phyloP scores from a whole-genome alignment of 2,329 filamentous ascomycete genomes.

The Penicillium aurantiogriseum region DNA sequence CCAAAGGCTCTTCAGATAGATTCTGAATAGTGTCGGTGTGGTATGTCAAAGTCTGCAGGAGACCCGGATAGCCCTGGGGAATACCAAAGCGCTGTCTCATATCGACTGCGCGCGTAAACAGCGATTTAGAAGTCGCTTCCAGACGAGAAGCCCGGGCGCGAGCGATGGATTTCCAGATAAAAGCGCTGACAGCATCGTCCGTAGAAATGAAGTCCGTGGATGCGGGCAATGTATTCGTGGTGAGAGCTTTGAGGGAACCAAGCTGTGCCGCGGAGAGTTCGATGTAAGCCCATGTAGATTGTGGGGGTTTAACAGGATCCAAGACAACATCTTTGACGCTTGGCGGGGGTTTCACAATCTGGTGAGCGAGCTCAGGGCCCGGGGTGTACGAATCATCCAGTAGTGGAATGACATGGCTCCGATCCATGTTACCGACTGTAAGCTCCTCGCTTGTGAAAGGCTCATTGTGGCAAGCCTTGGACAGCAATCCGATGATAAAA shows the following conservation, averaged over 20 bases:
- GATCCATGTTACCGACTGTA: conserved; percentile 41
- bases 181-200: conserved; percentile 53
- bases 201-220: conserved; percentile 48
- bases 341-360: conserved; percentile 30
- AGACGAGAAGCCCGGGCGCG: conserved; percentile 45
- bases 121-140: conserved; percentile 18
- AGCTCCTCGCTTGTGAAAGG: conserved; percentile 49
- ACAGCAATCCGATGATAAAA: conserved; percentile 47
- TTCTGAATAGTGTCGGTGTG: conserved; percentile 32
- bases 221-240: conserved; percentile 13
- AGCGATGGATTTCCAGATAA: conserved; percentile 51
- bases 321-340: background rate
- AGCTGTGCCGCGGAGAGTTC: conserved; percentile 9
- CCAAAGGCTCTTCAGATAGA: conserved; percentile 32
- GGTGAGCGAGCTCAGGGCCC: conserved; percentile 38
- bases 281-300: conserved; percentile 15
- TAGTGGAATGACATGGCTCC: conserved; percentile 40
- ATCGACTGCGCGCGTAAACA: conserved; percentile 52
- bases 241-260: conserved; percentile 11
- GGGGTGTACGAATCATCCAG: conserved; percentile 40
- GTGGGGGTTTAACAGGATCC: background rate
- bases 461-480: conserved; percentile 48
- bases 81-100: conserved; percentile 46
- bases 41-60: conserved; percentile 50
- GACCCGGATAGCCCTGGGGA: conserved; percentile 47